Evolutionary conservation across 768 basidiomycete genomes (phyloP), one percentile per base, ranked within the genome.

Genomic region (Mycena sanguinolenta): DNA sequence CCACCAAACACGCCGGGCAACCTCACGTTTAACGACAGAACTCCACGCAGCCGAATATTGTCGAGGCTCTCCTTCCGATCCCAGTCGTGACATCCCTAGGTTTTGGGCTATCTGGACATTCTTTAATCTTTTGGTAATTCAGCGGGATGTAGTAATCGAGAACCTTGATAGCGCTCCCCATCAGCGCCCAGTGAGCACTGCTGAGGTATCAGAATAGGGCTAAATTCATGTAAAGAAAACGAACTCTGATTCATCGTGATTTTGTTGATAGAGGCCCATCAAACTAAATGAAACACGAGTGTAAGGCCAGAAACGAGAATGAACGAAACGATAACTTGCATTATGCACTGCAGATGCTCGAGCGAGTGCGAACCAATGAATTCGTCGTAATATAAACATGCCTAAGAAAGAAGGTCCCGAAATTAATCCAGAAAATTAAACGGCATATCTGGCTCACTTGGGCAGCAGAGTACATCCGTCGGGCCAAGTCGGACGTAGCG

Each of bases 221-320:
- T n/a, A 9, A 13, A 17, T 27, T 44, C 7, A n/a, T n/a, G n/a
- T n/a, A 16, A 4, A 58, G 54, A 17, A 30, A 21, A 42, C 77
- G n/a, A 30, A 78, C 77, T 77, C 77, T 17, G 77, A 73, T 46
- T 78, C 75, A 52, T 74, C 76, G 23, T 73, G 70, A 59, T 78
- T 78, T 36, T 78, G 77, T 54, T 76, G 76, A 66, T 78, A 78
- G 21, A 78, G 73, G 17, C 77, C 74, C 76, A 76, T 78, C 50
- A 78, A 72, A 25, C 77, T 78, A 36, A 25, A 39, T 39, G 39
- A 39, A 39, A 14, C n/a, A n/a, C 34, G 21, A 3, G 28, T 7
- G 12, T 4, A 32, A 32, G 4, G 53, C 59, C 50, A 73, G 13
- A 5, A 4, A 46, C 39, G 14, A 16, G 21, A 36, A 44, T 34